Conservation (phyloP, 495 filamentous ascomycete species). For the Penicillium ochrochloron region DNA sequence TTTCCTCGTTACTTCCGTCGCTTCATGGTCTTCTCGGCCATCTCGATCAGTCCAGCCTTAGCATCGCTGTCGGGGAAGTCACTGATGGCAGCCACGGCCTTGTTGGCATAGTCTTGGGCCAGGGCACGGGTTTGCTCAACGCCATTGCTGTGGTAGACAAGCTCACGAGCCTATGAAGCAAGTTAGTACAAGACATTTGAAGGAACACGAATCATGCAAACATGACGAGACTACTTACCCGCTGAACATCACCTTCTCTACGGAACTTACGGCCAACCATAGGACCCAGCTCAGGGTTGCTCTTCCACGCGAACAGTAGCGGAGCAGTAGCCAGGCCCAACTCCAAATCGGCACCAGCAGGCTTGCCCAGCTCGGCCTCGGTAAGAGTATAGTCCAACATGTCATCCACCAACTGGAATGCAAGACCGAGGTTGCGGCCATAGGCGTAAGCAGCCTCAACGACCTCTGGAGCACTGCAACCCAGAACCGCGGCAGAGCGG, state of each 20-base stretch:
- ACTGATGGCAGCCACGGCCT: constrained; percentile 81
- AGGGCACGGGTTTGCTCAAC: constrained; percentile 87
- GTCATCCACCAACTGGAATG: constrained; percentile 98
- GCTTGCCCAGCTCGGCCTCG: constrained; percentile 86
- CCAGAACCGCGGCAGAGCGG: constrained; percentile 84
- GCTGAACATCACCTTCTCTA: constrained; percentile 79
- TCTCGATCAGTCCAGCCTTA: constrained; percentile 86
- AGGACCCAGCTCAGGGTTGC: constrained; percentile 78
- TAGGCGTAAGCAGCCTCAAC: constrained; percentile 91
- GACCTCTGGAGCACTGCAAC: constrained; percentile 73
- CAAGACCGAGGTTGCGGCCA: constrained; percentile 88
- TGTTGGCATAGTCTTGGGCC: constrained; percentile 87
- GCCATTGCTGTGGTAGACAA: constrained; percentile 82
- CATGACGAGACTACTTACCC: constrained; percentile 55
- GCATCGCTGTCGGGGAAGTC: constrained; percentile 90
- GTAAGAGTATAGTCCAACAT: constrained; percentile 95
- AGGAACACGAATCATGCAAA: constrained; percentile 9
- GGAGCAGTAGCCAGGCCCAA: constrained; percentile 95
- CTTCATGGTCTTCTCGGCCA: constrained; percentile 90
- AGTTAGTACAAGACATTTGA: background rate
- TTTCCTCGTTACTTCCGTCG: constrained; percentile 69
- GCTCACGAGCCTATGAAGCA: constrained; percentile 70
- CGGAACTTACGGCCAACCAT: constrained; percentile 92
- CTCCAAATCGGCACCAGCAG: constrained; percentile 91
- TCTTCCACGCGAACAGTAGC: constrained; percentile 94